Percentiles rank a stretch among this genome's conserved stretches.
These are phyloP conservation scores for Grigorovia yakushimaensis DNA, from an alignment of 805 yeast genomes.

Conservation along the genomic window DNA sequence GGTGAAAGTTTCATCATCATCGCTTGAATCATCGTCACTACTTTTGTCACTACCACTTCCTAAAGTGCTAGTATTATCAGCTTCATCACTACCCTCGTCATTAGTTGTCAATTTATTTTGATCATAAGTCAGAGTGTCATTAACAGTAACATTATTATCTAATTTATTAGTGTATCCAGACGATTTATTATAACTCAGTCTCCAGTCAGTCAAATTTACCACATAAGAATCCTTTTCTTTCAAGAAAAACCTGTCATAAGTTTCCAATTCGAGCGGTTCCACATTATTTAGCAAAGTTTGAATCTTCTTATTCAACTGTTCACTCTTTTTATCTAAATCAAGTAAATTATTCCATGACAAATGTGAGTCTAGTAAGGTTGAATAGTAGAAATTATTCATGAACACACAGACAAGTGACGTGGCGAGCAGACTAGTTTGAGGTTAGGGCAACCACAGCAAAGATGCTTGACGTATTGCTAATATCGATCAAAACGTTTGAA, in stretches of 20 bases:
- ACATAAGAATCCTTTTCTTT: background rate
- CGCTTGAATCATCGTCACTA: background rate
- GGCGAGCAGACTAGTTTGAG: background rate
- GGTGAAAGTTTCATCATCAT: constrained; percentile 1
- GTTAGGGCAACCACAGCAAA: background rate
- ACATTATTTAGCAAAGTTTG: background rate
- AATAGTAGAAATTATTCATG: background rate
- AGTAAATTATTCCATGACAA: background rate
- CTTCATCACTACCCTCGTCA: background rate
- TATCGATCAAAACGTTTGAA: too few species aligned
- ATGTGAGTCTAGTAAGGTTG: background rate
- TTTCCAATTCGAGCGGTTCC: background rate
- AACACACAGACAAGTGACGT: background rate
- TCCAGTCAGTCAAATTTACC: background rate
- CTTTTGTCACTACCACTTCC: background rate
- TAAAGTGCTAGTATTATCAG: background rate
- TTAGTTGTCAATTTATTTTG: background rate
- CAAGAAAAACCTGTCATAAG: constrained; percentile 2
- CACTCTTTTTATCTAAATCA: background rate
- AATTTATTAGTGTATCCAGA: too few species aligned
- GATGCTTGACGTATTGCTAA: too few species aligned
- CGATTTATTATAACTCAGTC: background rate
- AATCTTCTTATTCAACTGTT: background rate
- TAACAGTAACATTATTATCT: too few species aligned
- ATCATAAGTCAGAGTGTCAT: too few species aligned